phyloP scores from a whole-genome alignment of 345 rosid species.

The Eucalyptus tenuipes region DNA sequence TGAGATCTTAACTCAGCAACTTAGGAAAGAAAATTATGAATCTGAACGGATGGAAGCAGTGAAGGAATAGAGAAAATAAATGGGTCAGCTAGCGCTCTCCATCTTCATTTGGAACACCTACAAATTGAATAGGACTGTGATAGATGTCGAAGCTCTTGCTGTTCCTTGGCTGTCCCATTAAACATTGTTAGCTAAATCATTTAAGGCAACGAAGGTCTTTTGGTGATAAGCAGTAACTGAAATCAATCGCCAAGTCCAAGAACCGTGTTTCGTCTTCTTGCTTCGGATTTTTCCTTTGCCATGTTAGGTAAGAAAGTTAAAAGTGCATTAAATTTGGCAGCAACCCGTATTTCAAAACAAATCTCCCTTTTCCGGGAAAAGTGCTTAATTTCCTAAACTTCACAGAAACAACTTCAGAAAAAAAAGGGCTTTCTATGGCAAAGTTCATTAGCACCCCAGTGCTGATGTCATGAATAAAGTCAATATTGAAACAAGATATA shows the following conservation, averaged over 20 bases:
- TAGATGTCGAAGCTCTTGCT: background rate
- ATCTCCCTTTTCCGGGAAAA: background rate
- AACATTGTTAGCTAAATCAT: background rate
- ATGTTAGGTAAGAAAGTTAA: background rate
- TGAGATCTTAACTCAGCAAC: background rate
- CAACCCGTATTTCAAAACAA: background rate
- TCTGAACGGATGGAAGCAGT: background rate
- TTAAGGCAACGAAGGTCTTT: background rate
- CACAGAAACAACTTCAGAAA: background rate
- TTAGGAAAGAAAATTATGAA: background rate
- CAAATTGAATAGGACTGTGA: background rate
- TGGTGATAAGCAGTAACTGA: background rate
- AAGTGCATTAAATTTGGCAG: background rate
- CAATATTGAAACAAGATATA: background rate
- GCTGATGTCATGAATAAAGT: background rate
- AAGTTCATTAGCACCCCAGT: background rate
- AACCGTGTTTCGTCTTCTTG: background rate
- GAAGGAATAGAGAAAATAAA: background rate
- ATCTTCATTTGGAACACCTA: background rate
- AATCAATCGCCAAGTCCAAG: background rate
- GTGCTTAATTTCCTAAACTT: background rate
- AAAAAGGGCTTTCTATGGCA: background rate
- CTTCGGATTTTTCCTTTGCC: background rate
- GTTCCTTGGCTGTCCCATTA: background rate
- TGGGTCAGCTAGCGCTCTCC: background rate